A percentile compares a stretch with the other conserved stretches of the same genome.
Evolutionary conservation across 345 rosid species (phyloP).

Genomic region (Chamaenerion angustifolium): DNA sequence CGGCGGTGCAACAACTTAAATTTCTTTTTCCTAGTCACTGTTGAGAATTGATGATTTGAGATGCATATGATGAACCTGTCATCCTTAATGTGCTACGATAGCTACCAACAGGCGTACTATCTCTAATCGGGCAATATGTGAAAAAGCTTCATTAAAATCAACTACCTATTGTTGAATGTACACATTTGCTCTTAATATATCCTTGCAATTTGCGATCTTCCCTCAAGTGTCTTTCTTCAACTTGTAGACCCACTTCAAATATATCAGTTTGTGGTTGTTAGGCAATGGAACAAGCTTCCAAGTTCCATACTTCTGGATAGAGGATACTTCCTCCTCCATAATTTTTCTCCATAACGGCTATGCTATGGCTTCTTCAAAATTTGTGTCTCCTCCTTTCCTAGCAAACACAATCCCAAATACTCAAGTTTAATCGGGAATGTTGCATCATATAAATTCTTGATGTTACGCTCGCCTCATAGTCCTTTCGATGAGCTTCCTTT

Average conservation of each 20-base stretch:
- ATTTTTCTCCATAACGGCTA: not conserved
- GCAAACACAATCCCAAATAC: too few species aligned
- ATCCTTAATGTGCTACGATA: too few species aligned
- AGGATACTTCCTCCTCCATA: not conserved
- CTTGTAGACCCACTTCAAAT: not conserved
- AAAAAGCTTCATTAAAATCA: too few species aligned
- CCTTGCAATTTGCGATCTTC: not conserved
- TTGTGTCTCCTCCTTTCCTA: not conserved
- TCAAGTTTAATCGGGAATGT: not conserved
- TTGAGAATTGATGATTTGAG: too few species aligned
- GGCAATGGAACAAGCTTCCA: not conserved
- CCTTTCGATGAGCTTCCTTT: too few species aligned
- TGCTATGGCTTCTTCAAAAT: not conserved
- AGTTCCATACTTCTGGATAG: not conserved
- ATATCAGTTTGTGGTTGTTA: not conserved
- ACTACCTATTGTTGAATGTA: too few species aligned
- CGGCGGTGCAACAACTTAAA: not conserved
- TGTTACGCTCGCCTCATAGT: not conserved
- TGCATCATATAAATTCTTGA: not conserved
- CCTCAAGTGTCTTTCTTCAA: not conserved
- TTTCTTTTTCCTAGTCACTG: too few species aligned
- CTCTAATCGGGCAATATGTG: not conserved
- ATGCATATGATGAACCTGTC: not conserved
- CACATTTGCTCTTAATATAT: too few species aligned
- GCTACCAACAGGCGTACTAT: too few species aligned